Base-by-base conservation (phyloP, 352 stramenopile species). In the Phytophthora meadii region DNA sequence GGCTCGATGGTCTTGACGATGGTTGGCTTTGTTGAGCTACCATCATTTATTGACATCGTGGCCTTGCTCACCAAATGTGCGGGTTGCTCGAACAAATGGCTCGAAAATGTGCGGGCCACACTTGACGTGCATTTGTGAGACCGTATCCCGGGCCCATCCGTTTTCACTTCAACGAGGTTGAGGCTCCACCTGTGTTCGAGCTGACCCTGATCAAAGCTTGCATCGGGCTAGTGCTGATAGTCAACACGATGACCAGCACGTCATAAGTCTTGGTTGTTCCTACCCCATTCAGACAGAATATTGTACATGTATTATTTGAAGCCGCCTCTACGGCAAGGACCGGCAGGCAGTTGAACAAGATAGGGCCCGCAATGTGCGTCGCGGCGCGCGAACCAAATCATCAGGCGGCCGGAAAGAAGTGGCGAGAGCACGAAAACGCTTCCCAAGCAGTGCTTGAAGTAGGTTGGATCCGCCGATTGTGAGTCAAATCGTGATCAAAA, bases 401-500 rank as follows among this genome's bases (percentile, higher is more conserved):
- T 54, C 8, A 30, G 46, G 27, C 25, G 25, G 15, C 30, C 34
- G 61, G 59, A 61, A 50, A 68, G 51, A 62, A 54, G 28, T n/a
- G 41, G 39, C 48, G 36, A 61, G 25, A 17, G 40, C 27, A 62
- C 42, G 44, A 62, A 22, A 55, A 45, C 47, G 42, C 32, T 36
- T 36, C 30, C 30, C 27, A 37, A 45, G 60, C 37, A 14, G 27
- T 12, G 45, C 14, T 27, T 15, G 27, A 41, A 47, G 54, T 41
- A 64, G 12, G 25, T 56, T 64, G 50, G 50, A 45, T 15, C 8
- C 17, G 28, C 50, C 37, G 61, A 69, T 65, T 64, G 61, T 64
- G 54, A 69, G 25, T 7, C 30, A 36, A 36, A 36, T 36, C 30
- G 30, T 8, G 9, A 36, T 4, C 30, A 36, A 14, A 36, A 4